Evolutionary conservation across 306 rosid genomes (phyloP).

Genomic region (Glycine soja): DNA sequence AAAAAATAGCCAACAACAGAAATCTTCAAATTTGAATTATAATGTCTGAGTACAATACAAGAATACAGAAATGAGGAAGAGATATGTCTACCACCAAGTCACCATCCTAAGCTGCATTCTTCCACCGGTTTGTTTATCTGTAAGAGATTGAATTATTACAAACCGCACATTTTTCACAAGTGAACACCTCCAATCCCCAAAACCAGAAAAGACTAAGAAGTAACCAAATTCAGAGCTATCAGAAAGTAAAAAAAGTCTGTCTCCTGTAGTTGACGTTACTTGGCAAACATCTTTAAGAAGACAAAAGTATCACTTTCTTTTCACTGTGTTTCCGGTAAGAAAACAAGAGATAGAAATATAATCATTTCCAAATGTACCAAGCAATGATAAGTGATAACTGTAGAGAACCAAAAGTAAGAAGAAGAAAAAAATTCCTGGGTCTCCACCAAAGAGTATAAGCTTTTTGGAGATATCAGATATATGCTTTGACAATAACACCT

Average conservation of each 20-base stretch:
- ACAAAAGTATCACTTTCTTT: too few relatives aligned
- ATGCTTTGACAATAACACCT: constrained; percentile 12
- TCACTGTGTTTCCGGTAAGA: too few relatives aligned
- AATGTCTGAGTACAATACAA: not conserved
- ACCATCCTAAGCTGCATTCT: constrained; percentile 25
- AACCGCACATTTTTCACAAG: constrained; percentile 26
- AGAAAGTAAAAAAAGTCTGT: constrained; percentile 29
- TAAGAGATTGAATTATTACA: constrained; percentile 7
- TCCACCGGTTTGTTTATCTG: constrained; percentile 28
- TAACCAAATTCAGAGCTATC: constrained; percentile 23
- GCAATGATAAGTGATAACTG: too few relatives aligned
- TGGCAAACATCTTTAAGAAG: not conserved
- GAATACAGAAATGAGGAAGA: constrained; percentile 20
- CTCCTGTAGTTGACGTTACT: not conserved
- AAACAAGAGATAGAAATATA: too few relatives aligned
- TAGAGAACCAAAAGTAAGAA: too few relatives aligned
- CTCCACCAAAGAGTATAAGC: constrained; percentile 10
- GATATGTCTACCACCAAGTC: constrained; percentile 20
- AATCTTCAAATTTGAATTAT: not conserved
- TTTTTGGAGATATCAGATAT: not conserved
- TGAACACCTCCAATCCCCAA: constrained; percentile 16
- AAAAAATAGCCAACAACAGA: constrained; percentile 13
- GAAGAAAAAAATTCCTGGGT: not conserved
- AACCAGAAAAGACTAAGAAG: constrained; percentile 30
- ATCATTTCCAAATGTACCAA: too few relatives aligned